Base-by-base conservation (phyloP, 106 monocot species). In the Allium fistulosum region DNA sequence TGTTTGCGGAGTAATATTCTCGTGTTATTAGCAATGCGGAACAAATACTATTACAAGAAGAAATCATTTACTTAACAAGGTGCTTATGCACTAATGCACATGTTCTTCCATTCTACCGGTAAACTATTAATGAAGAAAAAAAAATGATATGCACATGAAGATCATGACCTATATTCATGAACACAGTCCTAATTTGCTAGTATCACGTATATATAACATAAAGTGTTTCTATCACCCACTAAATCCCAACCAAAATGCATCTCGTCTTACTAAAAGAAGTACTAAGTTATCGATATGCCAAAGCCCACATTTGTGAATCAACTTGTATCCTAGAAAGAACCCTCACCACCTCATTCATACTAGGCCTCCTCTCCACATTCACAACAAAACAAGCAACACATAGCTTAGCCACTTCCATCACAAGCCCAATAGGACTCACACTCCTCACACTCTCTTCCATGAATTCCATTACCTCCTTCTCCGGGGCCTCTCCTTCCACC, bases 281-380 rank as follows among this genome's bases (percentile, higher is more conserved):
- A 37, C 37, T 37, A 37, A 37, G 37, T 37, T 67, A 67, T 53
- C 18, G 66, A 52, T 67, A 67, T 67, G 66, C 51, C 48, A 67
- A 67, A 51, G 50, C 74, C 66, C 58, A 66, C 45, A 53, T 57
- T 49, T 56, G 46, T 70, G 70, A 56, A 27, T 70, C 76, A n/a
- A 7, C 27, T 70, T 70, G 69, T 7, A 76, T 64, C 52, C 60
- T 76, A 17, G 70, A 48, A 9, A 76, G 55, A 57, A 76, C 48
- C 17, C 62, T 48, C 9, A 76, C 63, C 47, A 70, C 76, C 49
- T 75, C 58, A 60, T 71, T 26, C 77, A 77, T 77, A 57, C 57
- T 69, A 16, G 77, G 77, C 65, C 77, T 77, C 68, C 70, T 77
- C 64, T 26, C 64, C n/a, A 52, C 70, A 64, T 77, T 51, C 22